Conservation (phyloP, 108 stramenopile genomes). For the Epithemia pelagica region DNA sequence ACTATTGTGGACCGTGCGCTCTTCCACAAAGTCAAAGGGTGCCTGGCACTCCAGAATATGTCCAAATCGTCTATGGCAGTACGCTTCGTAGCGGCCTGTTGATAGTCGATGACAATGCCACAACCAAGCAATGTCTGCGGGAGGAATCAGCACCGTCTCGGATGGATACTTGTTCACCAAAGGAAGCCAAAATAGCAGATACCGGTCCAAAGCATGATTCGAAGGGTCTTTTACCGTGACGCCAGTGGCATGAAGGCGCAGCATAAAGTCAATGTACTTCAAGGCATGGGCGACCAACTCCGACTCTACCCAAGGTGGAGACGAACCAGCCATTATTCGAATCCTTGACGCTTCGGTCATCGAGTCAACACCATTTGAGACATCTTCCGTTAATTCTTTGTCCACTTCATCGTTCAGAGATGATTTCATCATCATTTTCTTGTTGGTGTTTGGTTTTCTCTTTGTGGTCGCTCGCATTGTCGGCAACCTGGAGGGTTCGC, state of each 20-base stretch:
- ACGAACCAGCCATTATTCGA: too few relatives aligned
- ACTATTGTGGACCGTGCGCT: neutral
- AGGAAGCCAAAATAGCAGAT: conserved; percentile 30
- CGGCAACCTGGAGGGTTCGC: too few relatives aligned
- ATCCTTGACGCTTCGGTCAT: too few relatives aligned
- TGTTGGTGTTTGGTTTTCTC: too few relatives aligned
- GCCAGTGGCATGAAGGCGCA: conserved; percentile 2
- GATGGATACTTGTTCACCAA: conserved; percentile 9
- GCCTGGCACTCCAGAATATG: neutral
- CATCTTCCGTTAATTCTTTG: too few relatives aligned
- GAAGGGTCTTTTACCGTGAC: neutral
- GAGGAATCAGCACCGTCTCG: conserved; percentile 33
- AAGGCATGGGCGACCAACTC: conserved; percentile 5
- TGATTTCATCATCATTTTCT: too few relatives aligned
- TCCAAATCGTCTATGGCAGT: conserved; percentile 15
- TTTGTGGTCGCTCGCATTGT: too few relatives aligned
- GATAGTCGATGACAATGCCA: conserved; percentile 70
- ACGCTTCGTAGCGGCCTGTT: conserved; percentile 26
- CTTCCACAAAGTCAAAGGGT: conserved; percentile 9
- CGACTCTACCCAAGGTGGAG: too few relatives aligned
- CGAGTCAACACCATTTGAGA: too few relatives aligned
- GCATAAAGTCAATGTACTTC: conserved; percentile 10
- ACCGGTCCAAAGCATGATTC: conserved; percentile 11
- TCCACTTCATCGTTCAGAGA: too few relatives aligned
- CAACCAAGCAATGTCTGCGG: conserved; percentile 53